A percentile compares a stretch with the other conserved stretches of the same genome.
These are phyloP conservation scores for Glycyrrhiza uralensis DNA, from an alignment of 306 rosid species.

Conservation along the genomic window DNA sequence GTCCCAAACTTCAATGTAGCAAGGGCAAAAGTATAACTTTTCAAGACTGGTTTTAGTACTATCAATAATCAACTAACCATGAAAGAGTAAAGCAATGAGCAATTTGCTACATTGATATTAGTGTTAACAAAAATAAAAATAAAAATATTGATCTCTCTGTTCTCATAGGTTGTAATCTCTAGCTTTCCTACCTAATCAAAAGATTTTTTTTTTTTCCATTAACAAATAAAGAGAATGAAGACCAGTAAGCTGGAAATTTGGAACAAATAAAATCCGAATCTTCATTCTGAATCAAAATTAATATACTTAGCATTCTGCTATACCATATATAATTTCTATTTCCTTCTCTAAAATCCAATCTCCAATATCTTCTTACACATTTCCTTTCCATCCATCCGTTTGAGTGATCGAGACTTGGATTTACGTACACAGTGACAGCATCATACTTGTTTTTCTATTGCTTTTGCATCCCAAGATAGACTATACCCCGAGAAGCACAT, in stretches of 20 bases:
- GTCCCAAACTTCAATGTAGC: too few species aligned
- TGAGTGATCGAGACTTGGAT: slow-evolving; percentile 41
- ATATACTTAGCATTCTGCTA: slow-evolving; percentile 24
- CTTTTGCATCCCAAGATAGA: slow-evolving; percentile 22
- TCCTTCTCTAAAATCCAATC: slow-evolving; percentile 44
- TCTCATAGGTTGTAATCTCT: slow-evolving; percentile 27
- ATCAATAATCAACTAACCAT: too few species aligned
- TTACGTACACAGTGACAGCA: slow-evolving; percentile 6
- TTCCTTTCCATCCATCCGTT: slow-evolving; percentile 21
- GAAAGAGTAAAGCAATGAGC: not conserved
- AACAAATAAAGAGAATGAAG: slow-evolving; percentile 14
- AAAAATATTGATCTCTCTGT: not conserved
- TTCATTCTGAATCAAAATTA: slow-evolving; percentile 13
- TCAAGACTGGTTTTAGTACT: too few species aligned
- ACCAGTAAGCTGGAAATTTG: not conserved
- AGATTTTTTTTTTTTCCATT: slow-evolving; percentile 1
- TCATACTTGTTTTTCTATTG: not conserved
- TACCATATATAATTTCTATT: slow-evolving; percentile 18
- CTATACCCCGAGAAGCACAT: slow-evolving; percentile 69
- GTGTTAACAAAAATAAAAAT: slow-evolving; percentile 18
- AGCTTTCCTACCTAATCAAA: slow-evolving; percentile 26
- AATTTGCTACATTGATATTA: slow-evolving; percentile 30
- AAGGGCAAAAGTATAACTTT: too few species aligned
- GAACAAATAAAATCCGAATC: slow-evolving; percentile 12
- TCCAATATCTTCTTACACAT: slow-evolving; percentile 23